Evolutionary conservation across 2,329 filamentous ascomycete species (phyloP), one percentile per base, ranked within the genome.

Genomic region (Gyromitra esculenta): DNA sequence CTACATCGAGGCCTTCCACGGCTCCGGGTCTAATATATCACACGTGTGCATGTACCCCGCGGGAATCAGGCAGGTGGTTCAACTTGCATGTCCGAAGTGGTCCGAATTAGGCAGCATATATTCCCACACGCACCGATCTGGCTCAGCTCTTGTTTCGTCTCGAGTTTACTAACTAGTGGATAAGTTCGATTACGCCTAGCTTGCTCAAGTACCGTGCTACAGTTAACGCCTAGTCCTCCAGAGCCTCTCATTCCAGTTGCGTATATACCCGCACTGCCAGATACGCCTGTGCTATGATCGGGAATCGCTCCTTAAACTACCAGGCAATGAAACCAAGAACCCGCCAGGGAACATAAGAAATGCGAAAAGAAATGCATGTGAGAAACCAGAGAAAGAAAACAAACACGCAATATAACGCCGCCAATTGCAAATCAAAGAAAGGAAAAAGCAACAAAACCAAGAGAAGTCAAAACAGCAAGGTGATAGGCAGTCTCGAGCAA

Each of bases 41-140:
- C 9, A 9, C 18, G 50, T 31, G 50, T 25, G n/a, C 15, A n/a
- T 54, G 50, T 54, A 5, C 21, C 50, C 9, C 11, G 21, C 9
- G 9, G 9, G 50, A 54, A 54, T 54, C 13, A 21, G 21, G 50
- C 50, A 54, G 50, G 50, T 54, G 50, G 50, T 54, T 54, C 50
- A 54, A 54, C 11, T 45, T 15, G 15, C 15, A 15, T 15, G 43
- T n/a, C 15, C 15, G 43, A 15, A 15, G 43, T 45, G 11, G 43
- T 45, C 13, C 41, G 13, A 15, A 54, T 4, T 4, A 21, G 48
- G 8, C 21, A 21, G 48, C n/a, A 8, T 52, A 54, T 54, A 7
- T n/a, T 50, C 18, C 45, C 45, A 18, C 15, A 21, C 25, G 25
- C 25, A 31, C 25, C 25, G 25, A 31, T 31, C 25, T 31, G 25